Evolutionary conservation across 2,329 filamentous ascomycete species (phyloP).

Genomic region (Sphaerulina populicola): DNA sequence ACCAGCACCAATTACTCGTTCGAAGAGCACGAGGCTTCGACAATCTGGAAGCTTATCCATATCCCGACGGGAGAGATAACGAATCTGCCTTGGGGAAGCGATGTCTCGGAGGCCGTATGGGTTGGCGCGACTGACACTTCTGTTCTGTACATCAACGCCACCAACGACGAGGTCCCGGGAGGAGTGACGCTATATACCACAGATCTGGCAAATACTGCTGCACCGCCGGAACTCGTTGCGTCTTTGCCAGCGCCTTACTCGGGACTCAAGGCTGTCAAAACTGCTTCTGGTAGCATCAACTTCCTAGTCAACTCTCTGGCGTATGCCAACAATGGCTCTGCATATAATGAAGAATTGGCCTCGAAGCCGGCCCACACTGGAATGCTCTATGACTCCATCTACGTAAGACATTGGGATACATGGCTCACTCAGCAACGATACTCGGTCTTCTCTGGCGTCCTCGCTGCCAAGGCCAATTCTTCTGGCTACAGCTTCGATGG

Average conservation of each 20-base stretch:
- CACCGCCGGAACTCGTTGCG: conserved; percentile 26
- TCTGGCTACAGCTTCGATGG: conserved; percentile 17
- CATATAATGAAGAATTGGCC: conserved; percentile 44
- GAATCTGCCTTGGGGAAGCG: conserved; percentile 18
- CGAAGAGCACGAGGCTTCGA: conserved; percentile 19
- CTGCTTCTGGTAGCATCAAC: conserved; percentile 25
- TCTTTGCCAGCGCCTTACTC: conserved; percentile 31
- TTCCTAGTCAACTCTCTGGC: conserved; percentile 24
- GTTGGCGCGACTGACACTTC: conserved; percentile 28
- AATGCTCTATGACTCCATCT: conserved; percentile 44
- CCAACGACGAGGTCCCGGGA: conserved; percentile 20
- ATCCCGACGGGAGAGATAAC: conserved; percentile 21
- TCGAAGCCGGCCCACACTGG: conserved; percentile 41
- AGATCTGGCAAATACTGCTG: conserved; percentile 26
- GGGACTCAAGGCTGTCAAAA: conserved; percentile 32
- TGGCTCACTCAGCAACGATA: conserved; percentile 45
- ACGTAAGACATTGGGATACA: conserved; percentile 48
- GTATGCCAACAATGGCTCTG: conserved; percentile 28
- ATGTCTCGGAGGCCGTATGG: conserved; percentile 27
- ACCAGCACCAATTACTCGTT: conserved; percentile 22
- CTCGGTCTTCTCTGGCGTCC: conserved; percentile 43
- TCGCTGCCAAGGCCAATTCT: conserved; percentile 22
- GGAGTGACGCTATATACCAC: conserved; percentile 36
- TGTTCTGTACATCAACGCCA: conserved; percentile 27
- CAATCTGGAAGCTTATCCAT: conserved; percentile 22